A percentile compares a stretch with the other conserved stretches of the same genome.
Conservation (phyloP, 345 rosid genomes). For the Streptanthus diversifolius region DNA sequence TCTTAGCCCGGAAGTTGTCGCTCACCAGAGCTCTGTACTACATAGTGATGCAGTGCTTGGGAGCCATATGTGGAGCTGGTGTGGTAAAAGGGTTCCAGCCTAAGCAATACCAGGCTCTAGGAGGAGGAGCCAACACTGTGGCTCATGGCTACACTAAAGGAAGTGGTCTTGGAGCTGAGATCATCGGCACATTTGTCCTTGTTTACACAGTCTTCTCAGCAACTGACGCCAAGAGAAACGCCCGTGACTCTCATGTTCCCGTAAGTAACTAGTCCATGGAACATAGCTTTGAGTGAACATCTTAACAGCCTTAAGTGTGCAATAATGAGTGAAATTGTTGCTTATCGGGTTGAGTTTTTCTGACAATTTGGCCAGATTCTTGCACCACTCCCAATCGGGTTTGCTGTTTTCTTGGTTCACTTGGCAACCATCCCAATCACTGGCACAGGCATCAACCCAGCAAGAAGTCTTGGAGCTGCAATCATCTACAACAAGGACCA, state of each 20-base stretch:
- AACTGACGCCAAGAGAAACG: constrained; percentile 48
- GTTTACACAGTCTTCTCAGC: constrained; percentile 52
- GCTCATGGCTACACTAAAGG: constrained; percentile 47
- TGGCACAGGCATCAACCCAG: constrained; percentile 74
- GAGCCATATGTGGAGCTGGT: constrained; percentile 28
- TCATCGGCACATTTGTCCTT: constrained; percentile 39
- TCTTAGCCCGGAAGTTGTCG: constrained; percentile 38
- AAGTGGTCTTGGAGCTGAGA: constrained; percentile 44
- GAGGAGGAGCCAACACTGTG: constrained; percentile 47
- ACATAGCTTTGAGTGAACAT: constrained; percentile 20
- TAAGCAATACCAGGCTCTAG: constrained; percentile 29
- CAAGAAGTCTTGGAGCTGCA: constrained; percentile 68
- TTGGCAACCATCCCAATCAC: constrained; percentile 66
- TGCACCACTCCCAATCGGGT: constrained; percentile 64
- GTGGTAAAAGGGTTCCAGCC: constrained; percentile 46
- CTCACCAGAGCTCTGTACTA: constrained; percentile 40
- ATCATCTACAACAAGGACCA: constrained; percentile 51
- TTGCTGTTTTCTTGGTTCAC: constrained; percentile 71
- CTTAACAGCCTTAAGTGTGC: neutral
- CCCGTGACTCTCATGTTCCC: constrained; percentile 40
- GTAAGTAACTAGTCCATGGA: constrained; percentile 43
- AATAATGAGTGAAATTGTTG: neutral
- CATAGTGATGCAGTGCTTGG: constrained; percentile 44
- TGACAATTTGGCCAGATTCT: constrained; percentile 39
- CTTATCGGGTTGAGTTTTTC: neutral